These are phyloP conservation scores for Petunia axillaris DNA, from an alignment of 257 asterid genomes.

Conservation along the genomic window DNA sequence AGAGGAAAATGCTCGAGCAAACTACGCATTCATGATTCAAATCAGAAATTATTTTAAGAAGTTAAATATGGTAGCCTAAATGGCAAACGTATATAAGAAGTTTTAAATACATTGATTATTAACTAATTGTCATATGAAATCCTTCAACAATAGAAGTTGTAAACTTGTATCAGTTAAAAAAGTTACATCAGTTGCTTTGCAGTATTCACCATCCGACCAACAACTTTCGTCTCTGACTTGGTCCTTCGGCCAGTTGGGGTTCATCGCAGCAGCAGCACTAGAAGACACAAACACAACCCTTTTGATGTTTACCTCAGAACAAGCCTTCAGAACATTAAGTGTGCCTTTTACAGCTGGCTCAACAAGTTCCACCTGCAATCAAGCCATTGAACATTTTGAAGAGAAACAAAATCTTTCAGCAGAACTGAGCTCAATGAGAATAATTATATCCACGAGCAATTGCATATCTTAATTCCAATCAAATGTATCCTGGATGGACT, in stretches of 20 bases:
- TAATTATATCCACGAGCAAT: background rate
- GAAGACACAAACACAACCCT: slow-evolving; percentile 79
- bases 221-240: slow-evolving; percentile 62
- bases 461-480: background rate
- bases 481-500: background rate
- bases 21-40: background rate
- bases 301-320: slow-evolving; percentile 59
- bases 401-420: background rate
- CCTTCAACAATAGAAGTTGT: background rate
- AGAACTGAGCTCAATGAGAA: background rate
- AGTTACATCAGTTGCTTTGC: slow-evolving; percentile 66
- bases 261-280: slow-evolving; percentile 50
- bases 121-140: background rate
- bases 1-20: slow-evolving; percentile 12
- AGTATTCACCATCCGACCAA: slow-evolving; percentile 86
- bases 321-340: slow-evolving; percentile 76
- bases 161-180: background rate
- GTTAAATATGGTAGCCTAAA: no score
- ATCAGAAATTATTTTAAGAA: background rate
- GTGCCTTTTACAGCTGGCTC: slow-evolving; percentile 79
- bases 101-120: background rate
- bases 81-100: background rate
- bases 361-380: slow-evolving; percentile 71
- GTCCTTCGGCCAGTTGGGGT: slow-evolving; percentile 69
- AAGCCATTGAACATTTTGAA: slow-evolving; percentile 12